Evolutionary conservation across 768 basidiomycete genomes (phyloP).

Genomic region (Trametes sanguinea): DNA sequence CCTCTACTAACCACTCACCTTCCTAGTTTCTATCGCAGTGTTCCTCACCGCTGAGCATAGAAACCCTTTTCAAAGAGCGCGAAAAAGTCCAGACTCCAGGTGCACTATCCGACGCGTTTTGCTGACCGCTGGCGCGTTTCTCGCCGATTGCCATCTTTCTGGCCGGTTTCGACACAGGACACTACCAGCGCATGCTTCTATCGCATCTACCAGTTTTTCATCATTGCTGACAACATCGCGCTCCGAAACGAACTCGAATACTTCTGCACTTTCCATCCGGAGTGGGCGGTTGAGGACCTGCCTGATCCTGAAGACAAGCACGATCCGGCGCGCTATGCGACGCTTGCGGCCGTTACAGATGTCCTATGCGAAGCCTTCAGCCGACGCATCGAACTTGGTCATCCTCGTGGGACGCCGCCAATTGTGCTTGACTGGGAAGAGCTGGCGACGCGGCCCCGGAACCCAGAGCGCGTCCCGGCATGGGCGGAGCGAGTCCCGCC

Average conservation of each 20-base stretch:
- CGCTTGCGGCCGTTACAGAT: neutral
- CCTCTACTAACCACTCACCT: neutral
- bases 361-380: slow-evolving; percentile 1
- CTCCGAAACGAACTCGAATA: slow-evolving; percentile 6
- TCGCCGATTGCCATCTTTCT: neutral
- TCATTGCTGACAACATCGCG: neutral
- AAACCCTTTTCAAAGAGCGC: neutral
- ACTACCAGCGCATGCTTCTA: slow-evolving; percentile 26
- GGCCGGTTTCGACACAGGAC: slow-evolving; percentile 5
- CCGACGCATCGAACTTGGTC: slow-evolving; percentile 31
- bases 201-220: slow-evolving; percentile 2
- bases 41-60: neutral
- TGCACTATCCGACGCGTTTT: neutral
- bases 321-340: slow-evolving; percentile 1
- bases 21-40: neutral
- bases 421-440: slow-evolving; percentile 37
- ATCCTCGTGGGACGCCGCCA: slow-evolving; percentile 37
- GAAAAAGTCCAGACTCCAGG: neutral
- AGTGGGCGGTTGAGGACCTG: neutral
- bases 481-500: slow-evolving; percentile 29
- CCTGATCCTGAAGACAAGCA: neutral
- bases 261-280: slow-evolving; percentile 1
- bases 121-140: neutral
- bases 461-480: slow-evolving; percentile 31
- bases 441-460: slow-evolving; percentile 33